Conservation (phyloP, 2,329 filamentous ascomycete genomes). For the Clarireedia homoeocarpa region DNA sequence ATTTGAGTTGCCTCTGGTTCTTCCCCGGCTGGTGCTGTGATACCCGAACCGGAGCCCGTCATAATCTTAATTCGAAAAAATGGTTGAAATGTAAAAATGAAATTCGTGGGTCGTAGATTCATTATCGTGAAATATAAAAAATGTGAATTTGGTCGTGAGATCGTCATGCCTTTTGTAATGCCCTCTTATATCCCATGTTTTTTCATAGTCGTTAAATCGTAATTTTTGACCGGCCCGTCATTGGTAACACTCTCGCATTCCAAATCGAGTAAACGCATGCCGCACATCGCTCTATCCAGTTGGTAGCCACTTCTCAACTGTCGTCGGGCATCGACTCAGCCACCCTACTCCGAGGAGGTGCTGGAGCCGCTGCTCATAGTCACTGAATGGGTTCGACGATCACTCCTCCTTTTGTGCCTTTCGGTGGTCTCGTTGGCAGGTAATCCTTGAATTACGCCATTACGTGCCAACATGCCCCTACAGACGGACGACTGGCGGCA, state of each 20-base stretch:
- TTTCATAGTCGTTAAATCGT: constrained; percentile 17
- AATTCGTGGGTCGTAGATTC: neutral
- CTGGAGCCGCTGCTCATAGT: constrained; percentile 30
- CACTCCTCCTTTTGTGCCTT: constrained; percentile 24
- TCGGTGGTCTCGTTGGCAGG: constrained; percentile 37
- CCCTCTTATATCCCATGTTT: constrained; percentile 16
- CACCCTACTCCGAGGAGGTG: constrained; percentile 26
- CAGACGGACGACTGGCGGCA: constrained; percentile 97
- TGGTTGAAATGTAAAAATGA: neutral
- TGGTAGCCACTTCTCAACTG: constrained; percentile 24
- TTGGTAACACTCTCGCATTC: neutral
- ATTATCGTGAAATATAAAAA: neutral
- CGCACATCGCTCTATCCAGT: neutral
- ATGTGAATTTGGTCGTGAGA: neutral
- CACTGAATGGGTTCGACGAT: constrained; percentile 27
- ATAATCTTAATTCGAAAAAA: constrained; percentile 17
- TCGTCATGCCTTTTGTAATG: neutral
- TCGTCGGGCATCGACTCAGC: constrained; percentile 16
- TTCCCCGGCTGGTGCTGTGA: constrained; percentile 27
- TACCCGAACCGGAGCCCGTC: constrained; percentile 21
- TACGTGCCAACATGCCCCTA: constrained; percentile 76
- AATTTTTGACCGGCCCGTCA: neutral
- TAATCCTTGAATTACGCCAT: constrained; percentile 60
- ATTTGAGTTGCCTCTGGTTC: constrained; percentile 27
- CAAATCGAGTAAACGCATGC: neutral